phyloP scores from a whole-genome alignment of 805 yeast genomes.

The Saccharomyces paradoxus region DNA sequence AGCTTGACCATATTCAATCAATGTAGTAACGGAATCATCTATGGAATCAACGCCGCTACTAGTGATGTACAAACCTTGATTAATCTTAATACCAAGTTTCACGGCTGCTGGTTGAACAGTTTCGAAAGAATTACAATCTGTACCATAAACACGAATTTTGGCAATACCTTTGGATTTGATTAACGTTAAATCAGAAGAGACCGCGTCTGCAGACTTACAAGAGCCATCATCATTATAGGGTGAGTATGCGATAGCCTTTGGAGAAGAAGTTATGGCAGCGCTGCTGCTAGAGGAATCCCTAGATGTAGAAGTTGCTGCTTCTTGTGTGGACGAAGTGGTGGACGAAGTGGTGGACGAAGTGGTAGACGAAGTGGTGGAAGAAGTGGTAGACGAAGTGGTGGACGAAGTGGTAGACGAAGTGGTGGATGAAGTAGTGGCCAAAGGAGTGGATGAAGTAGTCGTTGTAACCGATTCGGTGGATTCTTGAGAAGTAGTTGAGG shows the following conservation, averaged over 20 bases:
- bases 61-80: conserved; percentile 83
- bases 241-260: conserved; percentile 60
- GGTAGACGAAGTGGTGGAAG: conserved; percentile 10
- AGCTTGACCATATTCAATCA: conserved; percentile 45
- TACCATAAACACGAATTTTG: conserved; percentile 72
- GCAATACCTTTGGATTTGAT: conserved; percentile 56
- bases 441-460: conserved; percentile 10
- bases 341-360: conserved; percentile 8
- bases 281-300: conserved; percentile 9
- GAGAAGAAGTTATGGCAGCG: conserved; percentile 32
- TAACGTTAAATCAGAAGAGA: conserved; percentile 48
- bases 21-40: conserved; percentile 45
- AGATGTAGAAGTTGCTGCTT: conserved; percentile 6
- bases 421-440: conserved; percentile 10
- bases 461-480: too few relatives aligned
- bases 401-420: conserved; percentile 9
- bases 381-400: conserved; percentile 14
- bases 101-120: conserved; percentile 57
- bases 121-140: conserved; percentile 67
- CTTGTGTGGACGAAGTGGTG: conserved; percentile 3
- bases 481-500: neutral
- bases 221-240: conserved; percentile 65
- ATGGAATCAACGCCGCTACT: conserved; percentile 59
- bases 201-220: conserved; percentile 54
- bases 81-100: conserved; percentile 56